Conservation (phyloP, 1,284 basidiomycete genomes). For the Pseudozyma thailandica region DNA sequence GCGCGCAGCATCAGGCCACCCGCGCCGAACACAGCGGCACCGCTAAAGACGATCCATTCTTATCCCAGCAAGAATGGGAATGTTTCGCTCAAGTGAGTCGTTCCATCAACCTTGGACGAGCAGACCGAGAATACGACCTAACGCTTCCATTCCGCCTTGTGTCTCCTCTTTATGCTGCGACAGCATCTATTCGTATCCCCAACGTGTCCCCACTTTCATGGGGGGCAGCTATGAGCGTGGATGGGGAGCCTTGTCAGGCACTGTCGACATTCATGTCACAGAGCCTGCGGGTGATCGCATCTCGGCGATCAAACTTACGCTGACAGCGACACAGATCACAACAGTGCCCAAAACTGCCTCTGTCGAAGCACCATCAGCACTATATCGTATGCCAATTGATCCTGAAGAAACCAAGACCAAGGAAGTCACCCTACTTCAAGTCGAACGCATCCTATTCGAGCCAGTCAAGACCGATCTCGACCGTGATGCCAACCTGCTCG, state of each 20-base stretch:
- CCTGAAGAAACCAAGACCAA: constrained; percentile 43
- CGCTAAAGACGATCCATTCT: constrained; percentile 34
- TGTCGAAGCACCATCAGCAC: constrained; percentile 24
- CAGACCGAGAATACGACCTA: neutral
- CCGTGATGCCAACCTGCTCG: constrained; percentile 23
- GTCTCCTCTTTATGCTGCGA: neutral
- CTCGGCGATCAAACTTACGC: constrained; percentile 47
- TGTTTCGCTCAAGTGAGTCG: constrained; percentile 30
- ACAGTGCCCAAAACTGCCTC: constrained; percentile 35
- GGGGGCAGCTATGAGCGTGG: constrained; percentile 55
- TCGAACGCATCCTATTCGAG: constrained; percentile 48
- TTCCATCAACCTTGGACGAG: neutral
- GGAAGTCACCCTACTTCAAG: constrained; percentile 44
- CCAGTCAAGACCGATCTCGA: constrained; percentile 16
- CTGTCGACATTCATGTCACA: constrained; percentile 30
- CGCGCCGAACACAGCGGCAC: constrained; percentile 8
- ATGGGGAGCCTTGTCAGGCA: constrained; percentile 52
- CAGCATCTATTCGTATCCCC: constrained; percentile 50
- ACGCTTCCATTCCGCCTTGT: neutral
- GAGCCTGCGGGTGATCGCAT: constrained; percentile 43
- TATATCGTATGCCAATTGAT: constrained; percentile 24
- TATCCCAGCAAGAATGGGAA: constrained; percentile 40
- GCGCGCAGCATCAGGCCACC: constrained; percentile 16
- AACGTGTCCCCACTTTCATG: constrained; percentile 60
- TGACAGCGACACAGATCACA: constrained; percentile 38